A percentile compares a stretch with the other conserved stretches of the same genome.
Evolutionary conservation across 257 asterid species (phyloP).

Genomic region (Haberlea rhodopensis): DNA sequence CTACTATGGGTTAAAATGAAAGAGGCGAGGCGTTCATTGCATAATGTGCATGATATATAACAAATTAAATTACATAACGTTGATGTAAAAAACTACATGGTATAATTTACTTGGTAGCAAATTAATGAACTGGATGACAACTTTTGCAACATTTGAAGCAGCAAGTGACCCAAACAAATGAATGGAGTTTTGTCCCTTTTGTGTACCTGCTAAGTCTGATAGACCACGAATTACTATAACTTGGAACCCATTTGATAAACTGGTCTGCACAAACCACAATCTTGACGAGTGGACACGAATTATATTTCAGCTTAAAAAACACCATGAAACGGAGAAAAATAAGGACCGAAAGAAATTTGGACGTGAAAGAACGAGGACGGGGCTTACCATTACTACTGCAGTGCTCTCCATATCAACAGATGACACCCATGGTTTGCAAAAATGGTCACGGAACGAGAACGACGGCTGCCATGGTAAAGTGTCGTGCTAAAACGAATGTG

Average conservation of each 20-base stretch:
- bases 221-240: slow-evolving; percentile 49
- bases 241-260: slow-evolving; percentile 53
- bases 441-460: no score
- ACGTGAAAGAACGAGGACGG: not conserved
- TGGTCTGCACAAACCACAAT: slow-evolving; percentile 35
- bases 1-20: not conserved
- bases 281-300: no score
- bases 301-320: no score
- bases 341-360: not conserved
- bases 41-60: no score
- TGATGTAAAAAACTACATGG: not conserved
- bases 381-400: not conserved
- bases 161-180: slow-evolving; percentile 44
- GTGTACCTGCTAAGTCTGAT: slow-evolving; percentile 60
- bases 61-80: not conserved
- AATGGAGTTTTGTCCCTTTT: slow-evolving; percentile 39
- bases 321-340: no score
- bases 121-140: slow-evolving; percentile 41
- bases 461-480: no score
- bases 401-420: not conserved
- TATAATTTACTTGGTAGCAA: not conserved
- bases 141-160: slow-evolving; percentile 53
- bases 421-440: no score
- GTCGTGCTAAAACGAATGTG: no score
- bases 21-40: not conserved